Evolutionary conservation across 805 yeast genomes (phyloP).

Genomic region (Candida silvicultrix): DNA sequence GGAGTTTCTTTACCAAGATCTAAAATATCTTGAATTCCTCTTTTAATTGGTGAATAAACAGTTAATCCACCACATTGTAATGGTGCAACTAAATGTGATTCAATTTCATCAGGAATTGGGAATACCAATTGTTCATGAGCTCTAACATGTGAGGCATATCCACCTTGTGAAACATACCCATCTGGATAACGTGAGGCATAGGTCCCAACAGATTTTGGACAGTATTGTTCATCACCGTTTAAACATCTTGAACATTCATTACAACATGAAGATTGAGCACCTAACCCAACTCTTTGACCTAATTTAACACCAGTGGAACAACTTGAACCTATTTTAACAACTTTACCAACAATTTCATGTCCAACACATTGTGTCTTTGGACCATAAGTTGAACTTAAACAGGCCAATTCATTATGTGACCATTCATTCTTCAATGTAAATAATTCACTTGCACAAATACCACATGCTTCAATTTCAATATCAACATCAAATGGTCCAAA

Average conservation of each 20-base stretch:
- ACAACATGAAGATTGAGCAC: slow-evolving; percentile 65
- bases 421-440: slow-evolving; percentile 47
- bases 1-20: slow-evolving; percentile 19
- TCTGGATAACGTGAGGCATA: slow-evolving; percentile 41
- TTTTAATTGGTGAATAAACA: slow-evolving; percentile 58
- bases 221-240: slow-evolving; percentile 48
- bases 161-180: slow-evolving; percentile 54
- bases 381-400: slow-evolving; percentile 20
- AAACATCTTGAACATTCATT: slow-evolving; percentile 55
- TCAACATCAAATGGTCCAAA: slow-evolving; percentile 43
- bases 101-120: slow-evolving; percentile 52
- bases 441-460: slow-evolving; percentile 63
- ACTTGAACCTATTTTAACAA: slow-evolving; percentile 51
- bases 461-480: slow-evolving; percentile 54
- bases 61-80: slow-evolving; percentile 77
- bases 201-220: slow-evolving; percentile 43
- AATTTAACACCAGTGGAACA: slow-evolving; percentile 41
- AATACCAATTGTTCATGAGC: slow-evolving; percentile 58
- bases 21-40: slow-evolving; percentile 22
- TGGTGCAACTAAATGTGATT: slow-evolving; percentile 58
- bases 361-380: slow-evolving; percentile 49
- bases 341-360: slow-evolving; percentile 61
- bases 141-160: slow-evolving; percentile 62
- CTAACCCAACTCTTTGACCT: slow-evolving; percentile 78
- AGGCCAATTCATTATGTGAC: slow-evolving; percentile 26